Percentiles rank a stretch among this genome's conserved stretches.
These are phyloP conservation scores for Streptanthus diversifolius DNA, from an alignment of 345 rosid species.

Conservation along the genomic window DNA sequence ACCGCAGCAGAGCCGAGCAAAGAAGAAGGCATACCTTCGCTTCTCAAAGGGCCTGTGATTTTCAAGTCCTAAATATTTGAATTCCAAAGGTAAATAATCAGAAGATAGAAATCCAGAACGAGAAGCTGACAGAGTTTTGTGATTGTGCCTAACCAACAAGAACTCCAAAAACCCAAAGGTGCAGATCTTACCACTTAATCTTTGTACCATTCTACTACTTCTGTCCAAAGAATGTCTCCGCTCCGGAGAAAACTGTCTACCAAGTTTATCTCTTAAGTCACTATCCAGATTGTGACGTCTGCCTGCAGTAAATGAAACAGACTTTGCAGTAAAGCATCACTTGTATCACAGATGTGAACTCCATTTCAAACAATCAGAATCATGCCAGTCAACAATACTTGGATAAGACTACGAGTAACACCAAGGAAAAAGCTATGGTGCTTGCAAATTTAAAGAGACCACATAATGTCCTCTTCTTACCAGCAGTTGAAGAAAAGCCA, in stretches of 20 bases:
- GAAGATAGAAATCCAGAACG: conserved; percentile 8
- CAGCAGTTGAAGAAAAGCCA: conserved; percentile 43
- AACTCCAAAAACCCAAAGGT: conserved; percentile 15
- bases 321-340: conserved; percentile 33
- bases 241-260: conserved; percentile 62
- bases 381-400: conserved; percentile 17
- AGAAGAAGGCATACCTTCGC: conserved; percentile 43
- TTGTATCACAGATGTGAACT: conserved; percentile 13
- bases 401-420: conserved; percentile 44
- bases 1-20: not conserved
- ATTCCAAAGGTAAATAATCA: not conserved
- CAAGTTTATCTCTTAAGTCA: conserved; percentile 86
- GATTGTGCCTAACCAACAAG: not conserved
- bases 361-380: conserved; percentile 31
- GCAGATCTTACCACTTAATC: conserved; percentile 52
- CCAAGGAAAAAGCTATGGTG: conserved; percentile 46
- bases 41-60: conserved; percentile 52
- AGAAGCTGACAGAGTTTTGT: not conserved
- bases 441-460: conserved; percentile 49
- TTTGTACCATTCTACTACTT: conserved; percentile 42
- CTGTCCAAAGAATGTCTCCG: conserved; percentile 52
- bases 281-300: conserved; percentile 50
- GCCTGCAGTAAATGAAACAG: conserved; percentile 47
- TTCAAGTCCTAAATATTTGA: conserved; percentile 61
- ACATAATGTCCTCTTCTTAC: conserved; percentile 46